A percentile compares a stretch with the other conserved stretches of the same genome.
phyloP scores from a whole-genome alignment of 83 land plant species.

The Diphasiastrum complanatum region DNA sequence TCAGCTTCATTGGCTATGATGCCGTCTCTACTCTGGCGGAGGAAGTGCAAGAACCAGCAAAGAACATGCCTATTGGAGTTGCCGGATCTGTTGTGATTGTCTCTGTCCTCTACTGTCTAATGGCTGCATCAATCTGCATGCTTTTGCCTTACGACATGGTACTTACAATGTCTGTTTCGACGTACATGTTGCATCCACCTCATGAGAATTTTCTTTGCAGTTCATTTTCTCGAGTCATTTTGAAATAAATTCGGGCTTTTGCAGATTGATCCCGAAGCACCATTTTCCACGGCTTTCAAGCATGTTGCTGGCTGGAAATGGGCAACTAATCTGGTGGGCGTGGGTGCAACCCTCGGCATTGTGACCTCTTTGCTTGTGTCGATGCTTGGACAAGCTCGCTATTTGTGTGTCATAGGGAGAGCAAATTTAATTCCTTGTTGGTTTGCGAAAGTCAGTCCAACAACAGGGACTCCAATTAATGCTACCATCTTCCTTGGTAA shows the following conservation, averaged over 20 bases:
- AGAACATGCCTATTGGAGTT: constrained; percentile 63
- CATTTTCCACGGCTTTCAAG: constrained; percentile 71
- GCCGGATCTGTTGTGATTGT: constrained; percentile 63
- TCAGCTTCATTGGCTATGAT: constrained; percentile 80
- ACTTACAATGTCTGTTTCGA: neutral
- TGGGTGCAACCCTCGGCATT: constrained; percentile 83
- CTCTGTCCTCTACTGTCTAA: constrained; percentile 55
- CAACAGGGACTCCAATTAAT: constrained; percentile 74
- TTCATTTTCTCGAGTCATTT: too few species aligned
- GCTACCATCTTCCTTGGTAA: constrained; percentile 83
- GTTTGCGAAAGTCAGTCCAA: constrained; percentile 70
- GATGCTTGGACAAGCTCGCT: constrained; percentile 92
- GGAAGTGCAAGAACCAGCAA: constrained; percentile 59
- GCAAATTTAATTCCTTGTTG: constrained; percentile 65
- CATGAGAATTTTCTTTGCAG: too few species aligned
- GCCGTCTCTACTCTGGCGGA: constrained; percentile 81
- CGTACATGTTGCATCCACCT: neutral
- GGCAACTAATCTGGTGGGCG: constrained; percentile 72
- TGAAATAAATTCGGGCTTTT: too few species aligned
- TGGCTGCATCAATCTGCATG: constrained; percentile 57
- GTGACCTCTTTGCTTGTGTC: constrained; percentile 81
- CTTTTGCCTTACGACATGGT: constrained; percentile 76
- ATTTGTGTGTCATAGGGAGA: constrained; percentile 85
- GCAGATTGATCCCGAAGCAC: constrained; percentile 71
- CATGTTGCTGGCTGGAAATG: constrained; percentile 56